Base-by-base conservation (phyloP, 352 stramenopile species). In the Phytophthora sp. region DNA sequence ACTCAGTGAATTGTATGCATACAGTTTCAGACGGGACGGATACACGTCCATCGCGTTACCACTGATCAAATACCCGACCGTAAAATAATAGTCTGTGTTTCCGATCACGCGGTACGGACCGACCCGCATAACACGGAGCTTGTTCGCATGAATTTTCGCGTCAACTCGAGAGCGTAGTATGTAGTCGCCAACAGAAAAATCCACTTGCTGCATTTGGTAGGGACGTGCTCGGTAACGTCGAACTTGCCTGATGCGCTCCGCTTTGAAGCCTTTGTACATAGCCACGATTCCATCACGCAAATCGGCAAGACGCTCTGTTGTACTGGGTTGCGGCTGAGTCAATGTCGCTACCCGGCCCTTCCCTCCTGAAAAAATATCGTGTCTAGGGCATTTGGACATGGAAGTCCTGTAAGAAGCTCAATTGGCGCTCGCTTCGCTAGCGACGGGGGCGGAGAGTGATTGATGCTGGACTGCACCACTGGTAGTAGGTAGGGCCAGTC, bases 51-150 rank as follows among this genome's bases (percentile, higher is more conserved):
- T 62, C 0, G 8, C 23, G 18, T 11, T 62, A 3, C 41, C 49
- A 2, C 57, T 73, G 20, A 77, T 24, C 9, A 66, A n/a, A 27
- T 66, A 26, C n/a, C 45, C 21, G 15, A 79, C 35, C 1, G 45
- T 53, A 36, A 66, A 73, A 13, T 53, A 66, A 27, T 71, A 66
- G 16, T 70, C 54, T 5, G 56, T 16, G 1, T 33, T 54, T 57
- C 54, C 24, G 8, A 63, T 39, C 2, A 79, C 62, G 7, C 26
- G 21, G 36, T 73, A 79, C n/a, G 70, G 63, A 3, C 71, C 70
- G 4, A 77, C 33, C 71, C 66, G 79, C n/a, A 57, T 72, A n/a
- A n/a, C n/a, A n/a, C n/a, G n/a, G n/a, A n/a, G n/a, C n/a, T n/a
- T n/a, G n/a, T n/a, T n/a, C n/a, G n/a, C n/a, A n/a, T n/a, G n/a